Percentiles rank a stretch among this genome's conserved stretches.
These are phyloP conservation scores for Parathielavia appendiculata DNA, from an alignment of 495 filamentous ascomycete species.

Conservation along the genomic window DNA sequence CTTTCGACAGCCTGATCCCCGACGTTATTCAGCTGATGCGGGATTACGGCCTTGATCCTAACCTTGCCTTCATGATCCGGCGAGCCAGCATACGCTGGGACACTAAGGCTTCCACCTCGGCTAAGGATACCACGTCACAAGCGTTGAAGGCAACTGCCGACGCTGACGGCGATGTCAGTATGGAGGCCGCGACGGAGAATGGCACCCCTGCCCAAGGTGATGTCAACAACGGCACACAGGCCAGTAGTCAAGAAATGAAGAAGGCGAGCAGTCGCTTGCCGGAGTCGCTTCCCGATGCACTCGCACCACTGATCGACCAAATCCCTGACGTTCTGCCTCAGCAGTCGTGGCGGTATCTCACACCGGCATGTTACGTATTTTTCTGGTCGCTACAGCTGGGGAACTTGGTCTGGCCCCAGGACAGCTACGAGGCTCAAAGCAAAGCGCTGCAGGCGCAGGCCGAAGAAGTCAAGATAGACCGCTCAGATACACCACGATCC, in stretches of 20 bases:
- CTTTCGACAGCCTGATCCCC: slow-evolving; percentile 81
- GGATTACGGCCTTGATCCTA: slow-evolving; percentile 75
- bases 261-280: slow-evolving; percentile 33
- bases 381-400: slow-evolving; percentile 89
- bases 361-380: slow-evolving; percentile 72
- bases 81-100: slow-evolving; percentile 59
- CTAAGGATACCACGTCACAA: slow-evolving; percentile 29
- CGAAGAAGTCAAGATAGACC: slow-evolving; percentile 59
- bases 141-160: slow-evolving; percentile 28
- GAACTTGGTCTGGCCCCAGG: slow-evolving; percentile 68
- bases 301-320: slow-evolving; percentile 68
- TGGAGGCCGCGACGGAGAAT: slow-evolving; percentile 31
- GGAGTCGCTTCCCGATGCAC: slow-evolving; percentile 63
- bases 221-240: slow-evolving; percentile 4
- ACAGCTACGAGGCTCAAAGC: slow-evolving; percentile 69
- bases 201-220: not conserved
- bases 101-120: slow-evolving; percentile 24
- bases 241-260: slow-evolving; percentile 15
- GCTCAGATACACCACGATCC: slow-evolving; percentile 60
- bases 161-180: slow-evolving; percentile 39
- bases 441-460: slow-evolving; percentile 57
- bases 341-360: slow-evolving; percentile 61
- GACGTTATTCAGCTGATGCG: slow-evolving; percentile 63
- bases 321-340: slow-evolving; percentile 57
- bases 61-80: slow-evolving; percentile 82